Conservation (phyloP, 2,329 filamentous ascomycete genomes). For the Aspergillus puulaauensis region DNA sequence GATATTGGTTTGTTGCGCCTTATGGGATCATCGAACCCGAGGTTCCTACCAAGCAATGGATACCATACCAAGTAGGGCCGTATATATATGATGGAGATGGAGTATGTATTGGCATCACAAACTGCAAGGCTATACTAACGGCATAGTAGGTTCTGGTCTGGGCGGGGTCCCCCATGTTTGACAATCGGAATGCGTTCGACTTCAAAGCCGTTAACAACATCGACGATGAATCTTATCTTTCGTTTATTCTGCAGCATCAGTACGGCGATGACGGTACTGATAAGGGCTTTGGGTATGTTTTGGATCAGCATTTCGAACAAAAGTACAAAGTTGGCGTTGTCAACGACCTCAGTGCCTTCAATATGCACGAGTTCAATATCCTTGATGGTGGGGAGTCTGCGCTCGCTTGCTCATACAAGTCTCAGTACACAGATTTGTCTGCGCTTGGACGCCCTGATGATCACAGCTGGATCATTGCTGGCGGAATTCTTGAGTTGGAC, state of each 20-base stretch:
- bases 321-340: conserved; percentile 35
- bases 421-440: conserved; percentile 22
- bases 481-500: conserved; percentile 41
- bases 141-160: conserved; percentile 41
- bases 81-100: conserved; percentile 53
- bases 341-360: conserved; percentile 31
- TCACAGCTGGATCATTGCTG: conserved; percentile 30
- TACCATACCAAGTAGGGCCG: conserved; percentile 47
- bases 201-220: conserved; percentile 47
- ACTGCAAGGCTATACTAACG: conserved; percentile 6
- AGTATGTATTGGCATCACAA: conserved; percentile 23
- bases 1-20: conserved; percentile 51
- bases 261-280: conserved; percentile 34
- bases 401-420: conserved; percentile 29
- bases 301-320: conserved; percentile 48
- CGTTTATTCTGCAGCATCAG: conserved; percentile 42
- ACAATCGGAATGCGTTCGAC: conserved; percentile 50
- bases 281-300: conserved; percentile 49
- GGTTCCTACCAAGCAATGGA: conserved; percentile 25
- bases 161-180: conserved; percentile 47
- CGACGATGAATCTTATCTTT: conserved; percentile 46
- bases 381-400: conserved; percentile 36
- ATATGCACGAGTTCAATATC: conserved; percentile 45
- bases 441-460: conserved; percentile 34
- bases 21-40: conserved; percentile 34